Evolutionary conservation across 2,329 filamentous ascomycete species (phyloP).

Genomic region (Pseudohalonectria lignicola): DNA sequence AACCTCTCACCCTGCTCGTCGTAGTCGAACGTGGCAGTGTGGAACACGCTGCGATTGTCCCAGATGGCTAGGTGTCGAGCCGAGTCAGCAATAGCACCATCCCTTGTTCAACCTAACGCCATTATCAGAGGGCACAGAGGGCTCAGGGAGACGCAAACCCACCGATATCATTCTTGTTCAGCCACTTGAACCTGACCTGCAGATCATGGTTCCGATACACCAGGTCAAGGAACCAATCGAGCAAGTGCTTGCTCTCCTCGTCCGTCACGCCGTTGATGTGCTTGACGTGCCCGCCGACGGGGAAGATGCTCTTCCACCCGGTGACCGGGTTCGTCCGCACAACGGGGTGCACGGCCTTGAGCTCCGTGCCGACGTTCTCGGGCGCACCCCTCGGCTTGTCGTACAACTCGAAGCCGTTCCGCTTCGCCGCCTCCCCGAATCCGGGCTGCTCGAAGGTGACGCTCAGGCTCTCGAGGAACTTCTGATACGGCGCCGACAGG

Average conservation of each 20-base stretch:
- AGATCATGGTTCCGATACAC: slow-evolving; percentile 45
- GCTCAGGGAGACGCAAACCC: no score
- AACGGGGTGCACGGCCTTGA: slow-evolving; percentile 41
- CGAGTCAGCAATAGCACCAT: no score
- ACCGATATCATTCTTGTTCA: slow-evolving; percentile 28
- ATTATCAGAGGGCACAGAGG: no score
- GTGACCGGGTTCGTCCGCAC: slow-evolving; percentile 47
- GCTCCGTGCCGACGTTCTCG: slow-evolving; percentile 33
- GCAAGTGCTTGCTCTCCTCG: slow-evolving; percentile 34
- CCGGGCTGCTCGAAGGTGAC: slow-evolving; percentile 39
- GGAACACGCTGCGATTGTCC: slow-evolving; percentile 46
- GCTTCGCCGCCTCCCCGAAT: slow-evolving; percentile 35
- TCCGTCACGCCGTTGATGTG: slow-evolving; percentile 38
- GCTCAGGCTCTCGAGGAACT: slow-evolving; percentile 47
- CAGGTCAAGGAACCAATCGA: slow-evolving; percentile 39
- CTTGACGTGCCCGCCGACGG: slow-evolving; percentile 36
- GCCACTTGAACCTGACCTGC: slow-evolving; percentile 36
- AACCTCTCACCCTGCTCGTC: slow-evolving; percentile 30
- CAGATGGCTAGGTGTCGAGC: no score
- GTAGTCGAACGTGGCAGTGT: slow-evolving; percentile 42
- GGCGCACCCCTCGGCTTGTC: slow-evolving; percentile 33
- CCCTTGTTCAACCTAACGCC: no score
- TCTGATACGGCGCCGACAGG: slow-evolving; percentile 42
- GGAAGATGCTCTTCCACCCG: slow-evolving; percentile 45
- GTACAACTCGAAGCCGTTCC: slow-evolving; percentile 33